Base-by-base conservation (phyloP, 1,139 yeast species). In the Pichia sp. region DNA sequence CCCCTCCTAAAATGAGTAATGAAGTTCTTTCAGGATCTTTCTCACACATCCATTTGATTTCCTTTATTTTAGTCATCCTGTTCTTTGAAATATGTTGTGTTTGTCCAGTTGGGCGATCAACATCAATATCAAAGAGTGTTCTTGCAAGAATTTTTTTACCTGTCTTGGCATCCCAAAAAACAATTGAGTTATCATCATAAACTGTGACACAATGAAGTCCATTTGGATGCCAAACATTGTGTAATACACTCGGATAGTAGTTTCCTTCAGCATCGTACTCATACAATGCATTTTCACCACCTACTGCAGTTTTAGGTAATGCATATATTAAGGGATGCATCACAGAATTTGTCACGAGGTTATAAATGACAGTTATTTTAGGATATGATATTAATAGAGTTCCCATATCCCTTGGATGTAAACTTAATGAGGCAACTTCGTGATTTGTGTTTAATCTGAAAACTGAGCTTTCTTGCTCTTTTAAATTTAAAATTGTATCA, bases 331-430 rank as follows among this genome's bases (percentile, higher is more conserved):
- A 75, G 7, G 69, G 64, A 41, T 70, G 70, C 41, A 74, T 68
- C 28, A 84, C 68, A 28, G 72, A 73, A 28, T 77, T 79, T 3
- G 75, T 72, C 0, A 77, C 69, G 20, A 93, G 51, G 0, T 88
- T 81, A 57, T 80, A 91, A 4, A 78, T 65, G 1, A 86, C 72
- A 0, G 91, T 86, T 39, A 77, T 71, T 45, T 77, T 79, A 2
- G 77, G 66, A 56, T 89, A 93, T 1, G 86, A 76, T 10, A 91
- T 72, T 48, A 93, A 67, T 7, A 91, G 49, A 0, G 82, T 71
- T 0, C 95, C 93, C 10, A 88, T 71, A 59, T 91, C 97, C 49
- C 96, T 70, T 3, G 99, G 98, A 53, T 86, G 94, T 73, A 95
- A 71, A 48, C 77, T 77, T 3, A 91, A 60, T 0, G 78, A 67